Percentiles rank a stretch among this genome's conserved stretches.
Evolutionary conservation across 192 early-diverging fungal species (phyloP).

Genomic region (Coemansia sp.): DNA sequence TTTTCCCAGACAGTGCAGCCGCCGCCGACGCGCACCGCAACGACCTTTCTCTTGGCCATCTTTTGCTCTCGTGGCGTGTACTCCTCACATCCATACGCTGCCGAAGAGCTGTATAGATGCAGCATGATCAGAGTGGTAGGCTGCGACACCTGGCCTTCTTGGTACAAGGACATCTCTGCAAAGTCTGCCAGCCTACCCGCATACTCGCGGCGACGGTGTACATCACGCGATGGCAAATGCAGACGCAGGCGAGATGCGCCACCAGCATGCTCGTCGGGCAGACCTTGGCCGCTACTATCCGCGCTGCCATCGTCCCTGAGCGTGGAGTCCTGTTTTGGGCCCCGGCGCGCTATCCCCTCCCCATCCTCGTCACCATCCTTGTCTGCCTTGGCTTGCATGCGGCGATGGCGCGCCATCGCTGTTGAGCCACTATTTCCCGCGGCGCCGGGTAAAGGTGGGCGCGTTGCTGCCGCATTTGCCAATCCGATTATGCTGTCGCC

Average conservation of each 20-base stretch:
- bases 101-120: constrained; percentile 27
- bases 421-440: neutral
- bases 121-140: constrained; percentile 35
- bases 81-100: constrained; percentile 44
- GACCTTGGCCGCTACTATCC: neutral
- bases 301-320: constrained; percentile 6
- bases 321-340: constrained; percentile 1
- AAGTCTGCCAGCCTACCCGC: constrained; percentile 40
- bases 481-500: constrained; percentile 4
- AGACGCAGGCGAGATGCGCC: neutral
- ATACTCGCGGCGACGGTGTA: constrained; percentile 30
- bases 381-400: neutral
- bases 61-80: constrained; percentile 39
- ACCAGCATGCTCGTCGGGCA: constrained; percentile 10
- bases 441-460: neutral
- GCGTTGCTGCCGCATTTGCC: neutral
- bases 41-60: constrained; percentile 28
- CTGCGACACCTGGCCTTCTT: constrained; percentile 12
- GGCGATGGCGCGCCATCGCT: neutral
- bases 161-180: constrained; percentile 43
- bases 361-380: neutral
- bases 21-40: constrained; percentile 35
- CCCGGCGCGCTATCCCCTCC: constrained; percentile 6
- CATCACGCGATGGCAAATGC: constrained; percentile 1
- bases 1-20: constrained; percentile 43